Conservation (phyloP, 2,329 filamentous ascomycete species). For the Neospermospora avenae region DNA sequence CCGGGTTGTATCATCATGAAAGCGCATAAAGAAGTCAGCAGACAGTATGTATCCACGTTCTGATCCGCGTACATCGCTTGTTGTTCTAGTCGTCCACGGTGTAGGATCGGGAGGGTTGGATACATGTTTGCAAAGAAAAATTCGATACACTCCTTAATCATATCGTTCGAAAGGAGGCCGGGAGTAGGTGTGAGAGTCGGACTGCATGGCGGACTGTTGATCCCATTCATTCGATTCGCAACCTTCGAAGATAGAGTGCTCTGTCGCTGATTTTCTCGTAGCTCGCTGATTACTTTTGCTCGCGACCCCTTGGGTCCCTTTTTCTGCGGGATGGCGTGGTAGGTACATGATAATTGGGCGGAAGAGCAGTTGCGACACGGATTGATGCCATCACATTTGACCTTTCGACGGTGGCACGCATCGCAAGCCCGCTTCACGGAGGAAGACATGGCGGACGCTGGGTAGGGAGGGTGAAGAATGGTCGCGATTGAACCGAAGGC, state of each 20-base stretch:
- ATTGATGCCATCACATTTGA: constrained; percentile 69
- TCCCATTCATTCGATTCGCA: constrained; percentile 56
- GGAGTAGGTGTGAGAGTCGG: constrained; percentile 52
- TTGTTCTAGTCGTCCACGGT: constrained; percentile 55
- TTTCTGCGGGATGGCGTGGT: constrained; percentile 72
- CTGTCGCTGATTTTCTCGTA: constrained; percentile 66
- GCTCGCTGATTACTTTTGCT: constrained; percentile 72
- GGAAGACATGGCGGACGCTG: constrained; percentile 30
- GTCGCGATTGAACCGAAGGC: constrained; percentile 4
- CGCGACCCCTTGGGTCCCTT: constrained; percentile 73
- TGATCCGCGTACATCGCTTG: constrained; percentile 59
- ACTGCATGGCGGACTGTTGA: constrained; percentile 46
- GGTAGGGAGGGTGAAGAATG: constrained; percentile 1
- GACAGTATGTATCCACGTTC: constrained; percentile 60
- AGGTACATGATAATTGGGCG: constrained; percentile 66
- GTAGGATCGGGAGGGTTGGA: constrained; percentile 59
- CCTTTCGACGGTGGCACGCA: constrained; percentile 70
- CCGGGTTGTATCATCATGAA: constrained; percentile 69
- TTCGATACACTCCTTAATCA: constrained; percentile 63
- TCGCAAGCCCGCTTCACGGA: constrained; percentile 61
- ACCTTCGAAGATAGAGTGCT: constrained; percentile 61
- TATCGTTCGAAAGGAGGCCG: constrained; percentile 57
- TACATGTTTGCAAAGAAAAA: constrained; percentile 70
- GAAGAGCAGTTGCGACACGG: constrained; percentile 69
- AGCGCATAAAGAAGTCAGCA: constrained; percentile 61